Evolutionary conservation across 208 protist genomes (phyloP).

Genomic region (Trypanosoma lewisi): DNA sequence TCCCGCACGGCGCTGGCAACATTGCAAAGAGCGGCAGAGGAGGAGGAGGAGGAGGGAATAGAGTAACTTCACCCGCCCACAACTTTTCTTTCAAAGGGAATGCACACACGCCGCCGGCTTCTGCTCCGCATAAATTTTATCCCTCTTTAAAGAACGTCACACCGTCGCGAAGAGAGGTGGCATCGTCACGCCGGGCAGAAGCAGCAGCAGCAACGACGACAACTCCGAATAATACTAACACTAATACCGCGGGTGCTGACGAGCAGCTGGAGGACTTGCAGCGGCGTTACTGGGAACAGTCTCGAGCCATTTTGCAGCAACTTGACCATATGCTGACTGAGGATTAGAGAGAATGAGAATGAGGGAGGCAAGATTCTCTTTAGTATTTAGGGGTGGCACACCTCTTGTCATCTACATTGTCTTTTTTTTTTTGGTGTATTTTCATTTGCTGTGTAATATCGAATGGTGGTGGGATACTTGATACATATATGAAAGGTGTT

Average conservation of each 20-base stretch:
- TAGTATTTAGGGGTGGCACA: no score
- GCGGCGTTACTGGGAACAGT: conserved; percentile 41
- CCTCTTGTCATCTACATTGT: no score
- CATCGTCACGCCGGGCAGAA: not conserved
- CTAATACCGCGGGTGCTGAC: not conserved
- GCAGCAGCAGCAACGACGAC: not conserved
- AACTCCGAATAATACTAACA: no score
- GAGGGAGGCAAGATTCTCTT: not conserved
- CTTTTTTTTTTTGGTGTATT: no score
- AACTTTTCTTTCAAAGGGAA: not conserved
- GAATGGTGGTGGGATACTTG: no score
- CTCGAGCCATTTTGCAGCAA: conserved; percentile 39
- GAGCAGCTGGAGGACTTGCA: conserved; percentile 22
- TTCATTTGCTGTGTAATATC: no score
- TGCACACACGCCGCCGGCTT: not conserved
- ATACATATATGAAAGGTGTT: no score
- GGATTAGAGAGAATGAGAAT: not conserved
- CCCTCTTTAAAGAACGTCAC: not conserved
- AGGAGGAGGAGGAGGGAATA: not conserved
- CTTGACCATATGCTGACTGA: conserved; percentile 39
- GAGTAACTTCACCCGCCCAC: not conserved
- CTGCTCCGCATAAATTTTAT: not conserved
- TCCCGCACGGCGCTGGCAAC: not conserved
- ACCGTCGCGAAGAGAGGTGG: not conserved
- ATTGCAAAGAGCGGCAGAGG: no score